A percentile compares a stretch with the other conserved stretches of the same genome.
Conservation (phyloP, 140 eudicot species). For the Erigeron philadelphicus region DNA sequence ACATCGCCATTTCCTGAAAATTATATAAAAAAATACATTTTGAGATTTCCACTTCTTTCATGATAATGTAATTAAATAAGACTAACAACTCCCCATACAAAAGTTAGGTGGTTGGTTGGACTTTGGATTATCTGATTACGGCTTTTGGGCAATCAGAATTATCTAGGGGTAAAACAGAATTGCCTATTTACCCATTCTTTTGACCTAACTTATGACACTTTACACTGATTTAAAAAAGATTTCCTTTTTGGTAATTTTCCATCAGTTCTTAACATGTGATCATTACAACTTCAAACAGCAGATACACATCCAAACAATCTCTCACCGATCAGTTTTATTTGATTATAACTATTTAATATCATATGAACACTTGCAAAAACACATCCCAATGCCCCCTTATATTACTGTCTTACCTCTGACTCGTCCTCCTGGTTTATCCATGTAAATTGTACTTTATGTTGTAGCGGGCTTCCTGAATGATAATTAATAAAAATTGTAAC, state of each 20-base stretch:
- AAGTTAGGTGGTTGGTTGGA: no score
- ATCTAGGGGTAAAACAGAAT: no score
- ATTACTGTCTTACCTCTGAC: conserved; percentile 56
- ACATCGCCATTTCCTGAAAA: conserved; percentile 70
- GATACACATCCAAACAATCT: no score
- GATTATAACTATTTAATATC: not conserved
- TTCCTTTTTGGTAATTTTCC: no score
- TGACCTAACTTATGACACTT: no score
- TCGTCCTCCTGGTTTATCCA: conserved; percentile 99
- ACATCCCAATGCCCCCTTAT: conserved; percentile 4
- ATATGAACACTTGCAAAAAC: not conserved
- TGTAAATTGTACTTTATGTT: conserved; percentile 75
- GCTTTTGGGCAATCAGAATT: no score
- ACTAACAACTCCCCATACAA: no score
- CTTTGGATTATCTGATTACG: no score
- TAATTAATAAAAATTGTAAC: conserved; percentile 12
- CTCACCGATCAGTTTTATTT: not conserved
- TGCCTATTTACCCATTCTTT: no score
- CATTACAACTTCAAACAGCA: no score
- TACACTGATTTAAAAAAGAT: no score
- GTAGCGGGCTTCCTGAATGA: conserved; percentile 79
- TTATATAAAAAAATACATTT: conserved; percentile 6
- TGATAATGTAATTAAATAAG: not conserved
- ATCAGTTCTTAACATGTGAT: no score
- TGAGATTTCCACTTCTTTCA: not conserved